Conservation (phyloP, 2,329 filamentous ascomycete genomes). For the Cladosporium austrohemisphaericum region DNA sequence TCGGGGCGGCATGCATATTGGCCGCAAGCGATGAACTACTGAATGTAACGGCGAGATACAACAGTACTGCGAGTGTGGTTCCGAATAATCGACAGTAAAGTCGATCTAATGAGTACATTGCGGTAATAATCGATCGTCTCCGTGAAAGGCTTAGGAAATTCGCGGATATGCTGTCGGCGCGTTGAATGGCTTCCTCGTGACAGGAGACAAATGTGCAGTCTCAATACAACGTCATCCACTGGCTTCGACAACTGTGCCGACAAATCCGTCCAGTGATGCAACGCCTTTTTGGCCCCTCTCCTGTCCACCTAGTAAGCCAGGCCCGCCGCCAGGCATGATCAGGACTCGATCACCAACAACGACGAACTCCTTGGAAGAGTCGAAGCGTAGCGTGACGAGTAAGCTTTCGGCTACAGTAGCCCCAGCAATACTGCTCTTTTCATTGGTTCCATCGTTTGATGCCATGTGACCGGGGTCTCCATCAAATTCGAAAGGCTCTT, state of each 20-base stretch:
- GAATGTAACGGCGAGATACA: too few relatives aligned
- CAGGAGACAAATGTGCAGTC: too few relatives aligned
- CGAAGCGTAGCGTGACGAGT: conserved; percentile 63
- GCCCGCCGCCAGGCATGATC: conserved; percentile 67
- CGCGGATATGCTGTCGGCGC: too few relatives aligned
- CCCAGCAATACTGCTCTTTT: conserved; percentile 23
- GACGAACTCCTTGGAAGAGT: conserved; percentile 69
- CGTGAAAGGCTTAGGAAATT: too few relatives aligned
- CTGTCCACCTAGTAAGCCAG: conserved; percentile 55
- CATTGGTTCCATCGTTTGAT: conserved; percentile 10
- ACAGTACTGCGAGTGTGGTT: too few relatives aligned
- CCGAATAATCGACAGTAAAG: too few relatives aligned
- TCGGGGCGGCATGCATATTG: too few relatives aligned
- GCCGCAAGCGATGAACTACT: too few relatives aligned
- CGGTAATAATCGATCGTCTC: too few relatives aligned
- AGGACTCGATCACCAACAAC: conserved; percentile 67
- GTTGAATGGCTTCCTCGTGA: too few relatives aligned
- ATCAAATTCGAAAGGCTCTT: conserved; percentile 26
- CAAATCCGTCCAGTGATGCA: conserved; percentile 66
- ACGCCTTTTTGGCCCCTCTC: conserved; percentile 46
- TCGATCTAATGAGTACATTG: too few relatives aligned
- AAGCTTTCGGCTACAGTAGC: conserved; percentile 29
- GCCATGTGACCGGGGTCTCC: conserved; percentile 22
- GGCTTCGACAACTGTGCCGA: conserved; percentile 55
- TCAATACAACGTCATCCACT: conserved; percentile 27